phyloP scores from a whole-genome alignment of 2,329 filamentous ascomycete species.

The Chaetomiaceae sp. region DNA sequence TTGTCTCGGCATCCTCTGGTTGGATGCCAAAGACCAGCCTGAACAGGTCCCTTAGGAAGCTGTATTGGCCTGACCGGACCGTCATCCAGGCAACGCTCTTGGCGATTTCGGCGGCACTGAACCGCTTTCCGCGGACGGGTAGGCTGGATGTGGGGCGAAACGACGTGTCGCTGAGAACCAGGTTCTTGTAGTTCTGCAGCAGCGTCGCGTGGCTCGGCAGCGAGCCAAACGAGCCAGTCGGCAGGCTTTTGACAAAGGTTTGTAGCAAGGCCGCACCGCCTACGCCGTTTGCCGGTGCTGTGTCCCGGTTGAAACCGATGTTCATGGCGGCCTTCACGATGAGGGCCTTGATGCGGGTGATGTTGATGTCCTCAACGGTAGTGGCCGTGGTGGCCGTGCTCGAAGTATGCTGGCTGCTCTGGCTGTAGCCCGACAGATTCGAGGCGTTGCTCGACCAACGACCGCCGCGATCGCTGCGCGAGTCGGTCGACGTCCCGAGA shows the following conservation, averaged over 20 bases:
- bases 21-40: slow-evolving; percentile 78
- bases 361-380: slow-evolving; percentile 69
- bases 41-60: slow-evolving; percentile 77
- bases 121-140: slow-evolving; percentile 51
- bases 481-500: slow-evolving; percentile 61
- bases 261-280: slow-evolving; percentile 54
- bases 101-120: slow-evolving; percentile 68
- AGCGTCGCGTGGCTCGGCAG: slow-evolving; percentile 63
- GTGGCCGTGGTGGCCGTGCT: slow-evolving; percentile 65
- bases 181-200: slow-evolving; percentile 71
- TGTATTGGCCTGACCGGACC: slow-evolving; percentile 62
- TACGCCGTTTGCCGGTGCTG: slow-evolving; percentile 38
- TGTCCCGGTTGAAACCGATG: slow-evolving; percentile 65
- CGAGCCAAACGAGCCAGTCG: slow-evolving; percentile 71
- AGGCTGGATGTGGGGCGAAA: slow-evolving; percentile 52
- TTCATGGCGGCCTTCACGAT: slow-evolving; percentile 83
- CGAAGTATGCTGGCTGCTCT: slow-evolving; percentile 57
- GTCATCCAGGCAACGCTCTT: slow-evolving; percentile 73
- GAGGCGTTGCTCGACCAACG: slow-evolving; percentile 80
- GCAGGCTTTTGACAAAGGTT: slow-evolving; percentile 68
- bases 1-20: slow-evolving; percentile 66
- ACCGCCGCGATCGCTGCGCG: slow-evolving; percentile 47
- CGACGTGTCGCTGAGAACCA: slow-evolving; percentile 66
- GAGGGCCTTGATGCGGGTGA: slow-evolving; percentile 70
- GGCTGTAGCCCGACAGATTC: slow-evolving; percentile 73